Evolutionary conservation across 306 rosid genomes (phyloP), one percentile per base, ranked within the genome.

Genomic region (Prosopis cineraria): DNA sequence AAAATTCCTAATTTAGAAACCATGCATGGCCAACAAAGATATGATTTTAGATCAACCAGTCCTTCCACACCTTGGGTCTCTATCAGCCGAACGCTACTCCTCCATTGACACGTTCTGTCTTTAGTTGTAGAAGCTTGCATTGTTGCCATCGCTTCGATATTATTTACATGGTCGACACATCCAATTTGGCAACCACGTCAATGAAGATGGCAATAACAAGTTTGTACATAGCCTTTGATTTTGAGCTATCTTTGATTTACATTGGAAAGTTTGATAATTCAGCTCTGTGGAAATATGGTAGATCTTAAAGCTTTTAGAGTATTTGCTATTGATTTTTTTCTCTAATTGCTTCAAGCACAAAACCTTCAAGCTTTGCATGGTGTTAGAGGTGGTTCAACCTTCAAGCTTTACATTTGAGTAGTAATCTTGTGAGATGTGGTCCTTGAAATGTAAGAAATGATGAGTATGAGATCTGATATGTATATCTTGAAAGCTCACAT

Each of bases 131-230:
- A n/a, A n/a, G n/a, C n/a, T n/a, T n/a, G n/a, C n/a, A n/a, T n/a
- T n/a, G n/a, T n/a, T n/a, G n/a, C n/a, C n/a, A n/a, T n/a, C n/a
- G n/a, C n/a, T n/a, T n/a, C n/a, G n/a, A n/a, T n/a, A n/a, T n/a
- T n/a, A n/a, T n/a, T n/a, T n/a, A n/a, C n/a, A n/a, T n/a, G 98
- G 99, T 19, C 79, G 88, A 40, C 99, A 93, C 77, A 95, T 95
- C 79, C 99, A 84, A 81, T 95, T 92, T 24, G 98, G 98, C 44
- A 91, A 95, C 48, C 84, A 73, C 50, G 81, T 95, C 79, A 93
- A 98, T 37, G 99, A 95, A 89, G 98, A 95, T 62, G 99, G 99
- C 27, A 98, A 97, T 53, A 93, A 92, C 90, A 95, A 93, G 99
- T 92, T 64, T 45, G 92, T 83, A 30, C 36, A 36, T 68, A 12